Percentiles rank a stretch among this genome's conserved stretches.
These are phyloP conservation scores for Xylaria venustula DNA, from an alignment of 495 filamentous ascomycete genomes.

Conservation along the genomic window DNA sequence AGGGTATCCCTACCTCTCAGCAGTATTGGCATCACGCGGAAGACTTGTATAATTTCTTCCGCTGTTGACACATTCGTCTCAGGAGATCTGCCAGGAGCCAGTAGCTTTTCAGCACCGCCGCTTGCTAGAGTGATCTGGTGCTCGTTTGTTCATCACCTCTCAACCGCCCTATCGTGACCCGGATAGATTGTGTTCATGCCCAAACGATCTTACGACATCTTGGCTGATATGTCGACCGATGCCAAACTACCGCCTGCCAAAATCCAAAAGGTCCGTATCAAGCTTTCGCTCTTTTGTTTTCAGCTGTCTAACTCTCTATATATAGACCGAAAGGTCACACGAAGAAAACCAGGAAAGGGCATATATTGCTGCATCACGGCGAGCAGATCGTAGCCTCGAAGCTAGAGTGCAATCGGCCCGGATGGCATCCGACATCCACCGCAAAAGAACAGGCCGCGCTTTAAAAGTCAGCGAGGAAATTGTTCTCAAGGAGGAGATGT, in stretches of 20 bases:
- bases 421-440: constrained; percentile 86
- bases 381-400: constrained; percentile 85
- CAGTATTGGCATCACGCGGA: background rate
- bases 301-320: constrained; percentile 9
- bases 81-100: background rate
- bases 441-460: constrained; percentile 79
- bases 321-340: constrained; percentile 66
- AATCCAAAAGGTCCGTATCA: constrained; percentile 25
- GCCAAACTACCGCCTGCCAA: constrained; percentile 21
- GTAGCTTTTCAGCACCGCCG: background rate
- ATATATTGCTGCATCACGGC: constrained; percentile 91
- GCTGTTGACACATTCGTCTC: background rate
- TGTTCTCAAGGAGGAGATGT: constrained; percentile 93
- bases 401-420: constrained; percentile 86
- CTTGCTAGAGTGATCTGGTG: constrained; percentile 6
- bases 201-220: constrained; percentile 23
- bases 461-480: constrained; percentile 84
- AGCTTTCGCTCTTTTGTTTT: background rate
- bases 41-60: background rate
- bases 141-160: background rate
- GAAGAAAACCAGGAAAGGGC: constrained; percentile 95
- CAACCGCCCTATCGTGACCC: too few relatives aligned
- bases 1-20: background rate
- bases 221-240: constrained; percentile 16
- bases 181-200: constrained; percentile 19